Evolutionary conservation across 2,329 filamentous ascomycete genomes (phyloP).

Genomic region (Microdochium nivale): DNA sequence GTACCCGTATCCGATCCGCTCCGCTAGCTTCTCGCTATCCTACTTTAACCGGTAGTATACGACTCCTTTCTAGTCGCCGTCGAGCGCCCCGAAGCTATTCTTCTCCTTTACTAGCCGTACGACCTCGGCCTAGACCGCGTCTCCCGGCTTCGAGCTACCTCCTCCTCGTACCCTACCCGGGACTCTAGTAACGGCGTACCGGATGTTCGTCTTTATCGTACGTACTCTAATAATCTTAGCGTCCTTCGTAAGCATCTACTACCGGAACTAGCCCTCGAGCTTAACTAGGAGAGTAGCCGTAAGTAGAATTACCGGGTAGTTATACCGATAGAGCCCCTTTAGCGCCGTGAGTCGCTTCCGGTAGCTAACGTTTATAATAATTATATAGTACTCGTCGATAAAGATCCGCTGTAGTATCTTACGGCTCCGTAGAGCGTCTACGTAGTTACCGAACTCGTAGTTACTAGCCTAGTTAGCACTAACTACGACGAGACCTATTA

Average conservation of each 20-base stretch:
- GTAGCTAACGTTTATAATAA: background rate
- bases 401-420: slow-evolving; percentile 1
- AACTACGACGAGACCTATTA: background rate
- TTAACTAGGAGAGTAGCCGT: slow-evolving; percentile 1
- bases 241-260: background rate
- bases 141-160: background rate
- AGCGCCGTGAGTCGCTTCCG: background rate
- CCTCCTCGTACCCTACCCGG: background rate
- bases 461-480: background rate
- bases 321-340: slow-evolving; percentile 1
- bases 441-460: slow-evolving; percentile 1
- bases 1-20: background rate
- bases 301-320: background rate
- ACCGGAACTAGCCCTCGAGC: background rate
- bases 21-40: background rate
- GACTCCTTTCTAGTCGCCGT: background rate
- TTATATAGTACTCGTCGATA: slow-evolving; percentile 1
- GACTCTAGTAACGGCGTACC: background rate
- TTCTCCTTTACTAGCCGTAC: background rate
- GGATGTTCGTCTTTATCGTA: background rate
- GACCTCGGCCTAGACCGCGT: background rate
- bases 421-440: background rate
- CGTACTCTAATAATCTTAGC: background rate
- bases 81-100: background rate
- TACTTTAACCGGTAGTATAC: background rate